These are phyloP conservation scores for Fomitopsis schrenkii DNA, from an alignment of 1,284 basidiomycete species.

Conservation along the genomic window DNA sequence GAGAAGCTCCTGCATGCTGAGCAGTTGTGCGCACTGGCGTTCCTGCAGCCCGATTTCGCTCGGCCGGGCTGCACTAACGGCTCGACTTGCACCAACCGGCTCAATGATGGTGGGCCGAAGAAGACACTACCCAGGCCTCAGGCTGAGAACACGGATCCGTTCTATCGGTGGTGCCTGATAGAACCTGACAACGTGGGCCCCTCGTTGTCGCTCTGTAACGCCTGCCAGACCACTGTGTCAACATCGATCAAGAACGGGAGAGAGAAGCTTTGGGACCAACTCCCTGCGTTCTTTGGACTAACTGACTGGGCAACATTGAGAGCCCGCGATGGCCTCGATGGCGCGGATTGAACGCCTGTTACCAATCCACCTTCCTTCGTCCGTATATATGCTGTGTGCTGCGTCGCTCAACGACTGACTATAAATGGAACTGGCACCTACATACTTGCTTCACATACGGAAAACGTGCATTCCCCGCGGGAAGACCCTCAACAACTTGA, in stretches of 20 bases:
- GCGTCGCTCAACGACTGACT: no score
- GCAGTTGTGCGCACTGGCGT: slow-evolving; percentile 7
- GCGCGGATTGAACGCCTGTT: neutral
- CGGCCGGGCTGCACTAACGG: slow-evolving; percentile 7
- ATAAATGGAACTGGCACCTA: no score
- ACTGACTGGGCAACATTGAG: slow-evolving; percentile 7
- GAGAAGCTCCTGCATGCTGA: slow-evolving; percentile 9
- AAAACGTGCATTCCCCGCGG: no score
- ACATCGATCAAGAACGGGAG: neutral
- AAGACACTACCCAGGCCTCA: neutral
- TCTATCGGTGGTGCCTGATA: slow-evolving; percentile 6
- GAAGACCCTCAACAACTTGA: no score
- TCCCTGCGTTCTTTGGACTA: slow-evolving; percentile 6
- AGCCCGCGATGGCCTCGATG: slow-evolving; percentile 1
- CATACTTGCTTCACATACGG: no score
- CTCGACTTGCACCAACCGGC: neutral
- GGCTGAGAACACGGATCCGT: neutral
- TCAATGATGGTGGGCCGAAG: neutral
- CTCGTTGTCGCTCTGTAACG: neutral
- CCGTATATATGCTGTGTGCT: no score
- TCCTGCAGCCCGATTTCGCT: slow-evolving; percentile 8
- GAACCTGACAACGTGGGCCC: neutral
- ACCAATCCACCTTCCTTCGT: no score
- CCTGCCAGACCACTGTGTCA: neutral
- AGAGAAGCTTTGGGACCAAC: slow-evolving; percentile 3